Evolutionary conservation across 257 asterid genomes (phyloP), one percentile per base, ranked within the genome.

Genomic region (Prunella vulgaris): DNA sequence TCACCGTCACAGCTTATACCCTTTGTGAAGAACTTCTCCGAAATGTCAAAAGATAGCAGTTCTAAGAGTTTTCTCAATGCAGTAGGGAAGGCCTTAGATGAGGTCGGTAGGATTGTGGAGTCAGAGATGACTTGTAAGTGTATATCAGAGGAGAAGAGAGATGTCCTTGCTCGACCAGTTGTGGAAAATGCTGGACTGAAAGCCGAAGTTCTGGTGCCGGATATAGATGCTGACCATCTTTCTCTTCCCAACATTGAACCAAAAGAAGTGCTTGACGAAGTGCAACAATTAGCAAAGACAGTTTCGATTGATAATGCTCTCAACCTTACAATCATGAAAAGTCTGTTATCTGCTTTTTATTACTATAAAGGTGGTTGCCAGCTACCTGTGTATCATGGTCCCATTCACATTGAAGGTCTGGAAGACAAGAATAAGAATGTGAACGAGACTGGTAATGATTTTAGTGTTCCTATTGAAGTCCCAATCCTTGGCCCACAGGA

Each of bases 301-400:
- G 78, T 64, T 73, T 71, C 72, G 68, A 22, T 72, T 49, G 67
- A 70, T 40, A 73, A 68, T 53, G 62, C 21, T 61, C 90, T 87
- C 62, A 88, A 85, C n/a, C 56, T 78, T 64, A 68, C 77, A 17
- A 77, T 81, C 62, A 33, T 87, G 78, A 84, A 74, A 58, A 78
- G 90, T 46, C 82, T 85, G 87, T 68, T 87, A 3, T 84, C 95
- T 60, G 82, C 85, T 7, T 84, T 86, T 68, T 83, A 78, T 72
- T 77, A 82, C 14, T 77, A 64, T 2, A 88, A 72, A 59, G 83
- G 83, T 60, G 88, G 90, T 20, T 53, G 42, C 67, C 22, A 14
- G 30, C 76, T 88, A 70, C 61, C 88, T 15, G 40, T 30, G 14
- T 90, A 70, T 76, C 69, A 20, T 10, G 86, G 57, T 7, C 88